phyloP scores from a whole-genome alignment of 139 green algal genomes.

The Coelastrella sp. region DNA sequence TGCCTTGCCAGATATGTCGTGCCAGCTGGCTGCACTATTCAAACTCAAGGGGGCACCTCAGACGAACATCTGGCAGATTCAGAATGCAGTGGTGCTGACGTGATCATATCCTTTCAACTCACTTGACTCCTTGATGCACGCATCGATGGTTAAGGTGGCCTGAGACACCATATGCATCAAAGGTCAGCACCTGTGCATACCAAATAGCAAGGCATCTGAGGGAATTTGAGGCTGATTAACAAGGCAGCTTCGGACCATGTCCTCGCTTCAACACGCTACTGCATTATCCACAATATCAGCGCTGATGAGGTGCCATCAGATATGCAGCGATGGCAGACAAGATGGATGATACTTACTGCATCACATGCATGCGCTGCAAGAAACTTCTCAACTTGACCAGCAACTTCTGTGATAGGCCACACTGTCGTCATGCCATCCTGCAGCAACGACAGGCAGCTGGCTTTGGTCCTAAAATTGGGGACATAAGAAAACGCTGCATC shows the following conservation, averaged over 20 bases:
- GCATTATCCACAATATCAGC: too few relatives aligned
- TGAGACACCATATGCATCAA: constrained; percentile 65
- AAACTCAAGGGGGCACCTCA: too few relatives aligned
- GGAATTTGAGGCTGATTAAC: not conserved
- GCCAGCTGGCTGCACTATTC: too few relatives aligned
- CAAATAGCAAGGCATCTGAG: not conserved
- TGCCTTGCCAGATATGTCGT: not conserved
- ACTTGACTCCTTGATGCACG: constrained; percentile 56
- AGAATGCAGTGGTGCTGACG: too few relatives aligned
- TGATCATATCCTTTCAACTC: not conserved
- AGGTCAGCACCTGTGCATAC: constrained; percentile 60
- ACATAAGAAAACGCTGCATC: not conserved
- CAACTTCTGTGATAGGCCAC: constrained; percentile 31
- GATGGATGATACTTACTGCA: constrained; percentile 12
- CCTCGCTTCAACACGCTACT: too few relatives aligned
- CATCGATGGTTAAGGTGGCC: constrained; percentile 65
- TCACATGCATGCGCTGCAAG: constrained; percentile 24
- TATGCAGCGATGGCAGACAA: too few relatives aligned
- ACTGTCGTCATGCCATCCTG: constrained; percentile 44
- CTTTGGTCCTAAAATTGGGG: not conserved
- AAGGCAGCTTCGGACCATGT: not conserved
- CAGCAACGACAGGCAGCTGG: not conserved
- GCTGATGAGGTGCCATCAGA: too few relatives aligned
- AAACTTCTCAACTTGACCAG: not conserved
- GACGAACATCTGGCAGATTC: too few relatives aligned